phyloP scores from a whole-genome alignment of 108 stramenopile species.

The Pseudonitzschia multistriata region DNA sequence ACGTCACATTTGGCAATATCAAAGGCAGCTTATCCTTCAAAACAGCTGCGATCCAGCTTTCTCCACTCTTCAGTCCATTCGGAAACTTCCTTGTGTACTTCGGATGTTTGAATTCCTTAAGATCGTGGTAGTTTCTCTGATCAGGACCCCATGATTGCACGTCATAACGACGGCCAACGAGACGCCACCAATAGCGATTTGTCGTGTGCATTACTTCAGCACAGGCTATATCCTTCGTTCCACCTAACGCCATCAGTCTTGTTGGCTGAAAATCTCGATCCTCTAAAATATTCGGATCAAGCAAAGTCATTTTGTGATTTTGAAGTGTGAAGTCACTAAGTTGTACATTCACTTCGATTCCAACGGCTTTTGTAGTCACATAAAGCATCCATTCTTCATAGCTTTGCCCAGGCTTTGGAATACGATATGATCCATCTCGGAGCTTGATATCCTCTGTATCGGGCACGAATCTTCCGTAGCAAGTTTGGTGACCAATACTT shows the following conservation, averaged over 20 bases:
- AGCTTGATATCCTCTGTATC: conserved; percentile 95
- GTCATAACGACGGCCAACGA: conserved; percentile 95
- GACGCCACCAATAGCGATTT: conserved; percentile 93
- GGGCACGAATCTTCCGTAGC: conserved; percentile 95
- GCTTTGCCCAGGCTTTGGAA: conserved; percentile 73
- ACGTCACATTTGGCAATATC: conserved; percentile 83
- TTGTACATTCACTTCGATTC: conserved; percentile 95
- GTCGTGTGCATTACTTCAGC: conserved; percentile 97
- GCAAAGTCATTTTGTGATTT: conserved; percentile 95
- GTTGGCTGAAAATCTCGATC: conserved; percentile 85
- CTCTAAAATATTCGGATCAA: conserved; percentile 87
- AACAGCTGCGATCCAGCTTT: conserved; percentile 89
- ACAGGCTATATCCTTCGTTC: conserved; percentile 87
- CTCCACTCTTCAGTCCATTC: conserved; percentile 58
- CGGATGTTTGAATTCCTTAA: conserved; percentile 63
- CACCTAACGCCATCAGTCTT: conserved; percentile 51
- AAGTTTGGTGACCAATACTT: conserved; percentile 89
- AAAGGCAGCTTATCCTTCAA: conserved; percentile 81
- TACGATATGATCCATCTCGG: conserved; percentile 81
- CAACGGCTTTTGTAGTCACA: conserved; percentile 95
- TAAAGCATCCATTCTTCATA: conserved; percentile 98
- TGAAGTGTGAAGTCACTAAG: conserved; percentile 97
- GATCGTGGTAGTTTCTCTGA: conserved; percentile 81
- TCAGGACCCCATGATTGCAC: conserved; percentile 93
- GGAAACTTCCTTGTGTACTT: conserved; percentile 81